Base-by-base conservation (phyloP, 306 rosid species). In the Glycine soja region DNA sequence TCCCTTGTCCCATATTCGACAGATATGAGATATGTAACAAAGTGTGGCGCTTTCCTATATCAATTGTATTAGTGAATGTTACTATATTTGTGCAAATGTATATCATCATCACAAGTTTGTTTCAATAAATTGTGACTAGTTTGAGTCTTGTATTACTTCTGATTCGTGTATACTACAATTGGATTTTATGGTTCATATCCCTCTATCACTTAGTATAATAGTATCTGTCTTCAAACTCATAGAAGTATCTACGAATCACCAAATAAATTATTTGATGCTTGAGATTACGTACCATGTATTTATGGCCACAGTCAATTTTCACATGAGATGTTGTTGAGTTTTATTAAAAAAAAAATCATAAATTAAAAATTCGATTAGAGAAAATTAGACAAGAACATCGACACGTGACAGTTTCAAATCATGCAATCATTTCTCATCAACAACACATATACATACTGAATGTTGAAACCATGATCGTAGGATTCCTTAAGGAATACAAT, bases 41-140 rank as follows among this genome's bases (percentile, higher is more conserved):
- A 68, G 32, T 82, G 77, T 87, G 86, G 61, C 24, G 45, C 63
- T 76, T 82, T 79, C 79, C 52, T 72, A 32, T 82, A 56, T 80
- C 78, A 59, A 50, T 6, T 66, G 69, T 84, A 72, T 18, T 74
- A 70, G 45, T 58, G 56, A 68, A 51, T 80, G 84, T 69, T 69
- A 16, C 30, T 72, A 57, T 67, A 65, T 78, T 62, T 76, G 85
- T 79, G 82, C 71, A 83, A 18, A 66, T 77, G 82, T 83, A 66
- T 71, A 47, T 48, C 81, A 70, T 76, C 50, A 72, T 80, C 73
- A 53, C 42, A 40, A 16, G 80, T 63, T 83, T 74, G 69, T 19
- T 79, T 52, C 47, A 79, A 78, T 87, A 78, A 51, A 84, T 73
- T 58, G 40, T 66, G 72, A 16, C 43, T 76, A 77, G 57, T 76